Base-by-base conservation (phyloP, 768 basidiomycete genomes). In the Collybiopsis luxurians region DNA sequence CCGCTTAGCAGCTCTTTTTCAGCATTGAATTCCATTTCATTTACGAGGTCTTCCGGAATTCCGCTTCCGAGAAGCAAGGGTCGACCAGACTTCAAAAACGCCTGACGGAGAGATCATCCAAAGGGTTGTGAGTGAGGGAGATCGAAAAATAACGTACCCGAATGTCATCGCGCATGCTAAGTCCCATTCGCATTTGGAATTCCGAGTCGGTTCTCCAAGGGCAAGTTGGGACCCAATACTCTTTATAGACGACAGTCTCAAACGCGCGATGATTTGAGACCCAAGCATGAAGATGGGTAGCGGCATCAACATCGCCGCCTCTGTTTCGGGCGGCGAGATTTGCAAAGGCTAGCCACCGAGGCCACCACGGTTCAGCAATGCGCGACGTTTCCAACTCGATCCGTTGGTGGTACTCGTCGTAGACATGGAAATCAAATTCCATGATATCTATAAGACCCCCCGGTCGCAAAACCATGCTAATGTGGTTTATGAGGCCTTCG, bases 401-500 rank as follows among this genome's bases (percentile, higher is more conserved):
- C 3, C 73, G 75, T 21, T 66, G 66, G 60, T 77, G 76, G 57
- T 86, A 70, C 17, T 56, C 56, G 60, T 84, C 86, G 61, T 89
- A 84, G n/a, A 82, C 72, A 56, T 71, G 66, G 64, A 88, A 91
- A 51, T 88, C 87, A 63, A 83, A 88, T 71, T 92, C 90, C 53
- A 80, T 71, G 15, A 90, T 59, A 50, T 86, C 76, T 56, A 89
- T 66, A 28, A 92, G 74, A 28, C 90, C 90, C 24, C 83, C 82
- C 1, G 89, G 88, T 44, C 87, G 81, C 42, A 92, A 76, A 46
- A 86, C 80, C 53, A 78, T 80, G 34, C 77, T 74, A 45, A 89
- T 85, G 51, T 90, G 85, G 67, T 89, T 76, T 52, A 91, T 78
- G 59, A 92, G 71, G 15, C 66, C 71, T 2, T 73, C 70, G 59